Evolutionary conservation across 2,329 filamentous ascomycete genomes (phyloP).

Genomic region (Paracoccidioides brasiliensis): DNA sequence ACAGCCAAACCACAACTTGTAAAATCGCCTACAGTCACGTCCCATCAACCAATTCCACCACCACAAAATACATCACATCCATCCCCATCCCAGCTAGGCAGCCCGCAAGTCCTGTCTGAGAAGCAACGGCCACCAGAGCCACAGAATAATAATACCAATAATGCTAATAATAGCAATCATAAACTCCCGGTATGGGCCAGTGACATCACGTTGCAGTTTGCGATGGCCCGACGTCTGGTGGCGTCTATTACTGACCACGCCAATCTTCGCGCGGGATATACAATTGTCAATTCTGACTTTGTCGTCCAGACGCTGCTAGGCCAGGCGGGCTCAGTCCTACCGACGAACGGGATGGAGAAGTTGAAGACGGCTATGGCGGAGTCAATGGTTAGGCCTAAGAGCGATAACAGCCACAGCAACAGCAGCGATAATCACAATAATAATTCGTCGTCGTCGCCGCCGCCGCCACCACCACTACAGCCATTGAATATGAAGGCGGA

Average conservation of each 20-base stretch:
- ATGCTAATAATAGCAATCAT: not conserved
- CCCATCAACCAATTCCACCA: not conserved
- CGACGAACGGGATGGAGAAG: slow-evolving; percentile 30
- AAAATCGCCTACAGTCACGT: not conserved
- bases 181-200: slow-evolving; percentile 2
- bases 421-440: not conserved
- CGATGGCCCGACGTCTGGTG: slow-evolving; percentile 26
- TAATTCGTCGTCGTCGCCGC: slow-evolving; percentile 9
- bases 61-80: not conserved
- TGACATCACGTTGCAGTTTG: slow-evolving; percentile 7
- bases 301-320: slow-evolving; percentile 32
- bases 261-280: slow-evolving; percentile 33
- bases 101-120: slow-evolving; percentile 4
- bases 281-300: slow-evolving; percentile 31
- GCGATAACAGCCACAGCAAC: slow-evolving; percentile 20
- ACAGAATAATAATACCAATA: not conserved
- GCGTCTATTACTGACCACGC: slow-evolving; percentile 34
- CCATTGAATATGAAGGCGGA: slow-evolving; percentile 33
- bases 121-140: slow-evolving; percentile 1
- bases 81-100: slow-evolving; percentile 16
- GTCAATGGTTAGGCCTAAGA: slow-evolving; percentile 29
- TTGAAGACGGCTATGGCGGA: slow-evolving; percentile 33
- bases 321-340: slow-evolving; percentile 28
- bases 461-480: slow-evolving; percentile 23
- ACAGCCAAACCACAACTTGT: not conserved